phyloP scores from a whole-genome alignment of 179 eudicot genomes.

The Carnegiea gigantea region DNA sequence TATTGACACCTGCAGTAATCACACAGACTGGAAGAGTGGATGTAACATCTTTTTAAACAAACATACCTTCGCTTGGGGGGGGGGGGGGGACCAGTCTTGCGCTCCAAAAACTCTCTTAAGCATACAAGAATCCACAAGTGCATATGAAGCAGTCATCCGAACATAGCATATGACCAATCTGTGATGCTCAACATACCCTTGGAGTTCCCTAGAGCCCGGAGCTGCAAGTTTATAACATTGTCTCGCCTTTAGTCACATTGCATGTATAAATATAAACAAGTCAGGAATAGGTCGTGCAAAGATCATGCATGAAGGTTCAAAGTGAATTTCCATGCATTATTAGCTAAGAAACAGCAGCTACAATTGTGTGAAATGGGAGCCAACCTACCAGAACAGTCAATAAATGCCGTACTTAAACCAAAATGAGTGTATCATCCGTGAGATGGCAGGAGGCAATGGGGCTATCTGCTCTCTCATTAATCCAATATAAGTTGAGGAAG shows the following conservation, averaged over 20 bases:
- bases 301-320: slow-evolving; percentile 5
- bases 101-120: not conserved
- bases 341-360: slow-evolving; percentile 2
- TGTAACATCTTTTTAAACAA: not conserved
- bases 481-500: not conserved
- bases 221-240: not conserved
- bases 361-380: not conserved
- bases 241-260: slow-evolving; percentile 17
- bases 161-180: not conserved
- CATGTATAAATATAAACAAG: slow-evolving; percentile 19
- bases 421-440: slow-evolving; percentile 1
- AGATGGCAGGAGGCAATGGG: slow-evolving; percentile 6
- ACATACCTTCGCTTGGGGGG: too few species aligned
- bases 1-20: slow-evolving; percentile 18
- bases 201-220: slow-evolving; percentile 14
- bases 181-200: slow-evolving; percentile 18
- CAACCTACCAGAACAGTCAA: slow-evolving; percentile 20
- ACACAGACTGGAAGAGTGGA: not conserved
- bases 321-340: not conserved
- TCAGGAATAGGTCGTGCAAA: slow-evolving; percentile 21
- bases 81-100: not conserved
- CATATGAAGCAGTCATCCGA: not conserved
- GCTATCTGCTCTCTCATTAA: slow-evolving; percentile 9
- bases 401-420: not conserved
- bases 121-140: not conserved